Evolutionary conservation across 139 green algal genomes (phyloP).

Genomic region (Haematococcus lacustris): DNA sequence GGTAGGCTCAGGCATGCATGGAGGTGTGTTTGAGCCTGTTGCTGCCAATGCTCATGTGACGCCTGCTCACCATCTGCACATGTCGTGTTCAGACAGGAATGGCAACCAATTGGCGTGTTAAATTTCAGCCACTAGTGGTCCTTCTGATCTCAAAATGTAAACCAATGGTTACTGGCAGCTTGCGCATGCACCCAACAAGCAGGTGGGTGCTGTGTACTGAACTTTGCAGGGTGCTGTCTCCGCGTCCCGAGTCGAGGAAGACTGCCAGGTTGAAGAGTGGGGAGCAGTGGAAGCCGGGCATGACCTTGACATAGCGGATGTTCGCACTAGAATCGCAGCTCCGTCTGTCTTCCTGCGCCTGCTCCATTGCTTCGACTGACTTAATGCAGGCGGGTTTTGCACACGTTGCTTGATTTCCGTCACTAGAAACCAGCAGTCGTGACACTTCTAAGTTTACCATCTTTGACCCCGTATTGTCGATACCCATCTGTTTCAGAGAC

Average conservation of each 20-base stretch:
- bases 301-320: conserved; percentile 86
- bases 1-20: too few relatives aligned
- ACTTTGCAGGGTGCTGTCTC: conserved; percentile 38
- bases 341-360: conserved; percentile 69
- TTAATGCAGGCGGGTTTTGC: too few relatives aligned
- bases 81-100: background rate
- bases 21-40: too few relatives aligned
- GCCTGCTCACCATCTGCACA: background rate
- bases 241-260: conserved; percentile 72
- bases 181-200: background rate
- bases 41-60: too few relatives aligned
- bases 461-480: too few relatives aligned
- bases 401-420: too few relatives aligned
- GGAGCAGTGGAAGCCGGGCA: conserved; percentile 91
- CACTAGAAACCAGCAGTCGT: too few relatives aligned
- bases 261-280: conserved; percentile 77
- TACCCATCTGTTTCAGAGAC: too few relatives aligned
- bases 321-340: conserved; percentile 60
- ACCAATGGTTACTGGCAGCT: too few relatives aligned
- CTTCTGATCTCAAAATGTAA: background rate
- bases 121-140: background rate
- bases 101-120: background rate
- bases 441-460: too few relatives aligned
- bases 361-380: too few relatives aligned
- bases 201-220: background rate